A percentile compares a stretch with the other conserved stretches of the same genome.
These are phyloP conservation scores for Lactarius psammicola DNA, from an alignment of 768 basidiomycete species.

Conservation along the genomic window DNA sequence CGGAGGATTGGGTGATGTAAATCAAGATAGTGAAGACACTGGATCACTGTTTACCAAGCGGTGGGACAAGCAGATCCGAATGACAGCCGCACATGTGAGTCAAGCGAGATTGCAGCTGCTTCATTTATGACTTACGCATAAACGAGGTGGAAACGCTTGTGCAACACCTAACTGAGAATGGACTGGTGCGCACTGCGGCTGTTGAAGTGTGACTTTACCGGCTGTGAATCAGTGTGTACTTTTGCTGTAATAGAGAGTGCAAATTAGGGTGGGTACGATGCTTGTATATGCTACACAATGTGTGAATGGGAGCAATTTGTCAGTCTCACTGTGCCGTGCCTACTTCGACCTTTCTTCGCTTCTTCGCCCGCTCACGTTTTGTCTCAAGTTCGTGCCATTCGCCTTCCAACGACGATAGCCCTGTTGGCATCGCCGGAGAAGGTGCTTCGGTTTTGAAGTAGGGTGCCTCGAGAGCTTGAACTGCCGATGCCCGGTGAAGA, in stretches of 20 bases:
- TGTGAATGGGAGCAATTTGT: constrained; percentile 29
- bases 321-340: constrained; percentile 24
- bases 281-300: constrained; percentile 34
- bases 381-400: constrained; percentile 99
- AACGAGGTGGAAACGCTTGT: constrained; percentile 80
- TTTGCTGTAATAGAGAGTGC: constrained; percentile 20
- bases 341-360: constrained; percentile 62
- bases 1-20: constrained; percentile 85
- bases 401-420: constrained; percentile 81
- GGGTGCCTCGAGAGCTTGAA: constrained; percentile 72
- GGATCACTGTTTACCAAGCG: constrained; percentile 88
- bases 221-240: constrained; percentile 19
- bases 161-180: constrained; percentile 74
- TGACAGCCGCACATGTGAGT: constrained; percentile 81
- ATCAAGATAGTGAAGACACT: constrained; percentile 84
- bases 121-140: constrained; percentile 16
- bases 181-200: constrained; percentile 48
- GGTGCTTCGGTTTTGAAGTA: constrained; percentile 89
- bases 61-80: constrained; percentile 93
- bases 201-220: constrained; percentile 26
- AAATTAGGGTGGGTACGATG: constrained; percentile 25
- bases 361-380: constrained; percentile 85
- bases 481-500: constrained; percentile 66
- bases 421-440: constrained; percentile 63
- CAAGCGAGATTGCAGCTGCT: constrained; percentile 5